A percentile compares a stretch with the other conserved stretches of the same genome.
Evolutionary conservation across 1,284 basidiomycete genomes (phyloP).

Genomic region (Cutaneotrichosporon cutaneum): DNA sequence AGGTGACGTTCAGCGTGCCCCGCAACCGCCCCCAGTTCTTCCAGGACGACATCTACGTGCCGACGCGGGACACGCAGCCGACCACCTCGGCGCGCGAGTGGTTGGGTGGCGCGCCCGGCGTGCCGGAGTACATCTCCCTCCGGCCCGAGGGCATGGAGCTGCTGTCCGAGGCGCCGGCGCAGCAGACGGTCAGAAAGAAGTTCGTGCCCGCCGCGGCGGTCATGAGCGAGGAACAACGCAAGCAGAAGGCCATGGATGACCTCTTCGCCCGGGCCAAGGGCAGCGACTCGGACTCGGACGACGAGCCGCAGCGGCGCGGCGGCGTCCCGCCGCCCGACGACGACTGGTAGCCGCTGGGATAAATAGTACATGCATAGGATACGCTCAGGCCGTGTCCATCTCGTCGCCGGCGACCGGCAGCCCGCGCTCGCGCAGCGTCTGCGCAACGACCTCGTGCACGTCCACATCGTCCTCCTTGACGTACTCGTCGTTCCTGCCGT

Average conservation of each 20-base stretch:
- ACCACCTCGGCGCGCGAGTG: slow-evolving; percentile 38
- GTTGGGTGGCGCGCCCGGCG: slow-evolving; percentile 39
- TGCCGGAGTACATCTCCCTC: slow-evolving; percentile 32
- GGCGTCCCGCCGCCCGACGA: slow-evolving; percentile 46
- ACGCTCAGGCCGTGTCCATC: slow-evolving; percentile 22
- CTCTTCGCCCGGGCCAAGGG: slow-evolving; percentile 47
- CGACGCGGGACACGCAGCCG: slow-evolving; percentile 44
- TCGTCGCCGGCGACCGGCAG: slow-evolving; percentile 33
- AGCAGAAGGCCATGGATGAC: slow-evolving; percentile 47
- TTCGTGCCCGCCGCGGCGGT: slow-evolving; percentile 45
- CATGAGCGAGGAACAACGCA: slow-evolving; percentile 47
- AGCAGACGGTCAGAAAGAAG: slow-evolving; percentile 33
- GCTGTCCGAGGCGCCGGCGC: slow-evolving; percentile 44
- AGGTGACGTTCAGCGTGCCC: slow-evolving; percentile 55
- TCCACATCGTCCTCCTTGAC: slow-evolving; percentile 49
- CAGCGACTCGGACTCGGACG: slow-evolving; percentile 42
- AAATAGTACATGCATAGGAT: slow-evolving; percentile 12
- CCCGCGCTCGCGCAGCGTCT: slow-evolving; percentile 39
- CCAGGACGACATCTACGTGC: slow-evolving; percentile 57
- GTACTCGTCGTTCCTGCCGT: slow-evolving; percentile 42
- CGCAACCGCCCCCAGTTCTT: slow-evolving; percentile 55
- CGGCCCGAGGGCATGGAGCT: slow-evolving; percentile 50
- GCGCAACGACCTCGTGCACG: slow-evolving; percentile 45
- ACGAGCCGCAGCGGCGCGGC: slow-evolving; percentile 13
- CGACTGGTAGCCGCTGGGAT: slow-evolving; percentile 27